Conservation (phyloP, 2,329 filamentous ascomycete genomes). For the Xylaria arbuscula region DNA sequence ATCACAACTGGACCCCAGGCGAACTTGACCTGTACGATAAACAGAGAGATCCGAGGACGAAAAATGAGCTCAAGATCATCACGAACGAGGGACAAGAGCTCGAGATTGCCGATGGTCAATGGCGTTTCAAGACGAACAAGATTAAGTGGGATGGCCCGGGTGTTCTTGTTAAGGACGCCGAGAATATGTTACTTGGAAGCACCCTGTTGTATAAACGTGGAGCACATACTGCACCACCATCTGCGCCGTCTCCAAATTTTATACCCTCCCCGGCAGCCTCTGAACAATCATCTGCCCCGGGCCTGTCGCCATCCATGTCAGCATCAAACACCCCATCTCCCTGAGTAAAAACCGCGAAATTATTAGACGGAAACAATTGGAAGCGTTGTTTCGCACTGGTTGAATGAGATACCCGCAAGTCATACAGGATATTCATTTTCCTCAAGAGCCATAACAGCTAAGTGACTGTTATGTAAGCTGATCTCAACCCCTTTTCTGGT, state of each 20-base stretch:
- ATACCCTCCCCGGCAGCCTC: conserved; percentile 18
- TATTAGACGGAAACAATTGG: not conserved
- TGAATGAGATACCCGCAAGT: not conserved
- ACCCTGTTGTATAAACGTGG: conserved; percentile 24
- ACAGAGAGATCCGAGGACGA: conserved; percentile 41
- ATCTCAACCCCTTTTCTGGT: not conserved
- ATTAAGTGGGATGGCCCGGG: conserved; percentile 3
- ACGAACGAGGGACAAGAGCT: conserved; percentile 39
- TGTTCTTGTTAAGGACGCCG: not conserved
- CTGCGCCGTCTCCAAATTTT: not conserved
- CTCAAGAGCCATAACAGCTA: no score
- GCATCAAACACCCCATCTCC: conserved; percentile 23
- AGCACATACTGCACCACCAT: not conserved
- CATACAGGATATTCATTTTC: not conserved
- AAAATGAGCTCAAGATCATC: conserved; percentile 40
- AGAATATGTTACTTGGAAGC: conserved; percentile 24
- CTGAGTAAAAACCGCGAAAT: not conserved
- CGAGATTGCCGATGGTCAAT: conserved; percentile 38
- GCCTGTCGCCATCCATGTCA: conserved; percentile 26
- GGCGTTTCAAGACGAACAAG: conserved; percentile 34
- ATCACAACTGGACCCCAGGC: conserved; percentile 56
- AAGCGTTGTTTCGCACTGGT: not conserved
- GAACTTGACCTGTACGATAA: conserved; percentile 44
- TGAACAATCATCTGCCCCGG: conserved; percentile 11
- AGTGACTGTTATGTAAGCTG: conserved; percentile 10